Evolutionary conservation across 768 basidiomycete species (phyloP).

Genomic region (Clitopilus hobsonii): DNA sequence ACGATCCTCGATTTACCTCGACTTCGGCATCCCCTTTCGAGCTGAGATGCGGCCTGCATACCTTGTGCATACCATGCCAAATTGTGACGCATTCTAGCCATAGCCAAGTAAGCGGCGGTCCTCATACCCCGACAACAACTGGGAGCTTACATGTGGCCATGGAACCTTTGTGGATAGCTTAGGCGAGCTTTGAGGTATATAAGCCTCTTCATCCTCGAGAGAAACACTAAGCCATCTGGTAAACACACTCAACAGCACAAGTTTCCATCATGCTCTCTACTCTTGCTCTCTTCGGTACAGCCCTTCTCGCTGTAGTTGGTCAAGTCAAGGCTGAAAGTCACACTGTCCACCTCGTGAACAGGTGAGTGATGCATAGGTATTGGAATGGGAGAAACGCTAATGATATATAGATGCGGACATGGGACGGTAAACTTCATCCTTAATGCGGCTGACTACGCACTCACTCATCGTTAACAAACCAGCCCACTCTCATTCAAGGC

Average conservation of each 20-base stretch:
- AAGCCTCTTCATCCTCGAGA: not conserved
- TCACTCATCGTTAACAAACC: not conserved
- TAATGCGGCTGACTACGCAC: not conserved
- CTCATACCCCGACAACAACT: no score
- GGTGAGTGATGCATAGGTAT: not conserved
- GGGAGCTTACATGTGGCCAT: not conserved
- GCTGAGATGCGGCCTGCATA: not conserved
- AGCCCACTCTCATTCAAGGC: slow-evolving; percentile 20
- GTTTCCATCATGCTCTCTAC: not conserved
- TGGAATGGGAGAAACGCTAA: not conserved
- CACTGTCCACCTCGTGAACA: not conserved
- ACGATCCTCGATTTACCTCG: not conserved
- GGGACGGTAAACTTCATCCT: slow-evolving; percentile 6
- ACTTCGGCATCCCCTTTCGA: not conserved
- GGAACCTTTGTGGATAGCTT: not conserved
- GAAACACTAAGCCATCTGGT: no score
- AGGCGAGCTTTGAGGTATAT: not conserved
- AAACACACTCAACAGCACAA: no score
- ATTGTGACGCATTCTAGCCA: no score
- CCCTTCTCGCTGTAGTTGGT: not conserved
- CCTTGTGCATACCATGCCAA: no score
- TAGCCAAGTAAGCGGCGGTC: no score
- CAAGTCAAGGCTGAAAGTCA: not conserved
- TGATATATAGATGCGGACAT: slow-evolving; percentile 5
- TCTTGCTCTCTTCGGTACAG: not conserved